Evolutionary conservation across 495 filamentous ascomycete genomes (phyloP).

Genomic region (Penicillium arizonense): DNA sequence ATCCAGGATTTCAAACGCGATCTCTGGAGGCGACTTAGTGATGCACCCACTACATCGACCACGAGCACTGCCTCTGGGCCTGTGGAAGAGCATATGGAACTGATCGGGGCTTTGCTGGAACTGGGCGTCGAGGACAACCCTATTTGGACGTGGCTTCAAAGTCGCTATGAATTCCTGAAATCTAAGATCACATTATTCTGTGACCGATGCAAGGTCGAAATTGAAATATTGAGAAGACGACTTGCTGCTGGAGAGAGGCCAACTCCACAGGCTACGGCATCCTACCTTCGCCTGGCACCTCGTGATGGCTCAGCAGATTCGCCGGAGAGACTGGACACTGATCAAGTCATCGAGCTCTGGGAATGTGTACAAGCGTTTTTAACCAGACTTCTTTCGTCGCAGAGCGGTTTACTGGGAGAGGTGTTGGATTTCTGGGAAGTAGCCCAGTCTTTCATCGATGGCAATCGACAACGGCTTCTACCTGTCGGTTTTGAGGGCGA

Average conservation of each 20-base stretch:
- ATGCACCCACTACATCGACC: conserved; percentile 47
- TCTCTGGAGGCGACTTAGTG: conserved; percentile 75
- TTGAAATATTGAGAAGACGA: conserved; percentile 82
- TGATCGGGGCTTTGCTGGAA: conserved; percentile 84
- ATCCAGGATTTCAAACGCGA: conserved; percentile 84
- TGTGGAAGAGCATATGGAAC: conserved; percentile 81
- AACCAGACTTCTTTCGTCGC: conserved; percentile 63
- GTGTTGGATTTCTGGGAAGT: conserved; percentile 93
- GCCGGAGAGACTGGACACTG: conserved; percentile 61
- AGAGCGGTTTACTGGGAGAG: conserved; percentile 80
- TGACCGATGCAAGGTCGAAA: conserved; percentile 82
- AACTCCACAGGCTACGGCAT: conserved; percentile 61
- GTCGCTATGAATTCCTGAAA: conserved; percentile 83
- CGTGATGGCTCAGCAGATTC: conserved; percentile 57
- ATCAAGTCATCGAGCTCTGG: conserved; percentile 85
- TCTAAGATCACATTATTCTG: conserved; percentile 74
- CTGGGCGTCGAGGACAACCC: conserved; percentile 93
- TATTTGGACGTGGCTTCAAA: conserved; percentile 91
- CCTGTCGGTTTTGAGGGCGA: conserved; percentile 83
- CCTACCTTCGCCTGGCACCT: conserved; percentile 68
- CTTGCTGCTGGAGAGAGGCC: conserved; percentile 73
- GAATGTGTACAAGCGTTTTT: conserved; percentile 74
- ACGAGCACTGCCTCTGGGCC: conserved; percentile 40
- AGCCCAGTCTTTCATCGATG: conserved; percentile 85
- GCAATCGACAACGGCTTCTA: conserved; percentile 74